Conservation (phyloP, 305 asterid species). For the Petunia hybrid region DNA sequence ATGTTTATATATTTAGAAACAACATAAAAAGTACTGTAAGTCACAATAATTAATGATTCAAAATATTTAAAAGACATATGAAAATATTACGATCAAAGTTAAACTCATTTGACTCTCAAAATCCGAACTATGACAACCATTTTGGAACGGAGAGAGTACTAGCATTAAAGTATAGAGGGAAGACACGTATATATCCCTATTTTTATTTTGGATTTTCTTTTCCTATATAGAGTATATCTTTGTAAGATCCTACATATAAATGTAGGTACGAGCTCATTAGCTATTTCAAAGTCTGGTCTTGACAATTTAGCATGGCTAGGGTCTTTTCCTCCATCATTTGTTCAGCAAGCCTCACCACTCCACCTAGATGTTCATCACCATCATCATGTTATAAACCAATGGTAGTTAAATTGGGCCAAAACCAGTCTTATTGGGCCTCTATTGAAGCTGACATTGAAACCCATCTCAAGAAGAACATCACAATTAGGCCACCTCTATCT, state of each 20-base stretch:
- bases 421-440: conserved; percentile 50
- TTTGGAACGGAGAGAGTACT: too few relatives aligned
- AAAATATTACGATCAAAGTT: too few relatives aligned
- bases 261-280: conserved; percentile 4
- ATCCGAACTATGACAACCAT: too few relatives aligned
- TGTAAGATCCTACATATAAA: neutral
- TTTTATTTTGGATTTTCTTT: neutral
- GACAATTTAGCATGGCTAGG: conserved; percentile 10
- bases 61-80: too few relatives aligned
- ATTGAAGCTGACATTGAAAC: conserved; percentile 50
- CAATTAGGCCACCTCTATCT: conserved; percentile 50
- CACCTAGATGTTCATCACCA: neutral
- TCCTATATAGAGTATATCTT: too few relatives aligned
- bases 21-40: too few relatives aligned
- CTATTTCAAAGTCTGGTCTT: neutral
- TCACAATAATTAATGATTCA: too few relatives aligned
- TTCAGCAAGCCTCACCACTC: neutral
- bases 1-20: too few relatives aligned
- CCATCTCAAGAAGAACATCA: conserved; percentile 52
- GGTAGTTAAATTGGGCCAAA: conserved; percentile 29
- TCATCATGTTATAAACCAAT: conserved; percentile 21
- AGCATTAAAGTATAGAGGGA: too few relatives aligned
- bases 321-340: neutral
- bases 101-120: too few relatives aligned
- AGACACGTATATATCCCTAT: too few relatives aligned